Evolutionary conservation across 305 asterid genomes (phyloP), one percentile per base, ranked within the genome.

Genomic region (Coffea humblotiana): DNA sequence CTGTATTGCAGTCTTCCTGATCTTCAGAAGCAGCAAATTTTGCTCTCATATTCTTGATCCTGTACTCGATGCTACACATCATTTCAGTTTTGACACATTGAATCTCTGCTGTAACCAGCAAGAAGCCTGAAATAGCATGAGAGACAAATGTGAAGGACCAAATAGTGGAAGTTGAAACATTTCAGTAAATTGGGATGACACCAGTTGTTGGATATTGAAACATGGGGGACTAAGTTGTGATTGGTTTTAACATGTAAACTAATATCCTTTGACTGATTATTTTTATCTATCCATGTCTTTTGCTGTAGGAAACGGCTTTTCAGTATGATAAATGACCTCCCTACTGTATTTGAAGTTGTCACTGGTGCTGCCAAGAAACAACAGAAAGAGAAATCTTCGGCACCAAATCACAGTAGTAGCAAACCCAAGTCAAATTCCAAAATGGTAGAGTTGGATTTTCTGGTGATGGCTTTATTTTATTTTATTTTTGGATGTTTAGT

Each of bases 261-360:
- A 43, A 14, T 76, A 16, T 40, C 52, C 37, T 78, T 61, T 8
- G 9, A 45, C 47, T 23, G 29, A 72, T 64, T 72, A 19, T 61
- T 15, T 56, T 19, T 64, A 13, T 43, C 77, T 52, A 27, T 25
- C 35, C 40, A 32, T 69, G n/a, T 79, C 65, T 82, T 40, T 37
- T 72, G 81, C 49, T 87, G 67, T 90, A 93, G 97, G 93, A 86
- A 90, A 80, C 88, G 87, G 75, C 97, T 93, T 61, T 93, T 93
- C 86, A 84, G 83, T 89, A 82, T 90, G 97, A 89, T 91, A 82
- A 93, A 91, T 77, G 93, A 89, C 71, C 86, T 90, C 65, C 97
- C 97, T 37, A 87, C 97, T 15, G 87, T 93, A 48, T 91, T 81
- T 83, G 95, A 93, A 87, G 90, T 89, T 52, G 92, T 93, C 82